Evolutionary conservation across 208 protist species (phyloP), one percentile per base, ranked within the genome.

Genomic region (Leishmania lainsoni): DNA sequence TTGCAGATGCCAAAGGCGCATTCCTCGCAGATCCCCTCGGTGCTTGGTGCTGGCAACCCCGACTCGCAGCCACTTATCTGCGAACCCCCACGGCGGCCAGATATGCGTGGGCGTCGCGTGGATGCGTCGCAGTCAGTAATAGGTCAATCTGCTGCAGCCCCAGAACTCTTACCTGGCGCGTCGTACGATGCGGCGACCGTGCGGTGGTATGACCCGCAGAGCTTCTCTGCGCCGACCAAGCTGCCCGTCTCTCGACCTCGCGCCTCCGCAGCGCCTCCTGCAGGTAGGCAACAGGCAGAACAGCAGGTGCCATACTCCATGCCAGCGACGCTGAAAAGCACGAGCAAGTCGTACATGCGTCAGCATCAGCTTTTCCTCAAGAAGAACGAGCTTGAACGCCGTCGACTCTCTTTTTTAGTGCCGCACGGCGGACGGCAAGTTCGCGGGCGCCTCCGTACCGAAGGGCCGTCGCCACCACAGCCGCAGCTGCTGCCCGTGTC

Each of bases 21-120:
- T 58, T 32, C 72, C n/a, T n/a, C 42, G 52, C 49, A 56, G 74
- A 39, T 10, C 54, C 61, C 71, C 61, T 86, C 80, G 3, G 69
- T 87, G 42, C 78, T 85, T 20, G 79, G 73, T 76, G 79, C 75
- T 2, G 79, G 79, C 59, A 70, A 86, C 48, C 82, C 82, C 3
- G 76, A 86, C 45, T 89, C 86, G 54, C 86, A 89, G 80, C 82
- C 86, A 22, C 79, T 89, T 56, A 82, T 89, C 71, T 35, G 17
- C n/a, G 83, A 86, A 32, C 86, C 86, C 8, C 81, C 78, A 49
- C 83, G 39, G 1, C 74, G 58, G 3, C 72, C 17, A 48, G 59
- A 68, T 22, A 26, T 77, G 61, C 39, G 49, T 54, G 26, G 32
- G 2, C 68, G 20, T 63, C 32, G 22, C 39, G 29, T 35, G 26